Evolutionary conservation across 2,329 filamentous ascomycete species (phyloP).

Genomic region (Talaromyces pinophilus): DNA sequence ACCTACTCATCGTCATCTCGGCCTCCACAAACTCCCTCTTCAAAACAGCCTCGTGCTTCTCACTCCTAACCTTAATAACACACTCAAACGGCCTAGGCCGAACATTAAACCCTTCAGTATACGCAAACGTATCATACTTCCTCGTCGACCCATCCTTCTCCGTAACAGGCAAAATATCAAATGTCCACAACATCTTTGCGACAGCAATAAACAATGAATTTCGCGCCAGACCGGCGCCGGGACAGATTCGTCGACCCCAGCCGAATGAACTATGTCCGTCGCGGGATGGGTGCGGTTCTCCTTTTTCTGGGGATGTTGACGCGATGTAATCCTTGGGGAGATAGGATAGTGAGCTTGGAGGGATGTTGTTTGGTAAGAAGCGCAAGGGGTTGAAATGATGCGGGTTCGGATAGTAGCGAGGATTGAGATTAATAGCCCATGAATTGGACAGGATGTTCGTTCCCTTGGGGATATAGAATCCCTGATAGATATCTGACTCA

Average conservation of each 20-base stretch:
- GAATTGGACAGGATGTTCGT: slow-evolving; percentile 42
- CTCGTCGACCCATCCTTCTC: slow-evolving; percentile 27
- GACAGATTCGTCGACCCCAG: slow-evolving; percentile 52
- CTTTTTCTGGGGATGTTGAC: slow-evolving; percentile 15
- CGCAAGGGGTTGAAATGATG: slow-evolving; percentile 28
- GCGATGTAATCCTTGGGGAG: background rate
- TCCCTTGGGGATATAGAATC: slow-evolving; percentile 49
- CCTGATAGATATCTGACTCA: slow-evolving; percentile 48
- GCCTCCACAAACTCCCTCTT: slow-evolving; percentile 21
- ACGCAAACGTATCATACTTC: slow-evolving; percentile 27
- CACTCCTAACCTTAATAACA: slow-evolving; percentile 23
- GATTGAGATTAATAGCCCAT: slow-evolving; percentile 30
- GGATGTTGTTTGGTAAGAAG: slow-evolving; percentile 21
- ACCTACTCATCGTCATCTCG: slow-evolving; percentile 11
- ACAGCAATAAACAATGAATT: slow-evolving; percentile 48
- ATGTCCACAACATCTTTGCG: slow-evolving; percentile 27
- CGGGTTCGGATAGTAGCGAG: slow-evolving; percentile 26
- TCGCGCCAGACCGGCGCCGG: slow-evolving; percentile 54
- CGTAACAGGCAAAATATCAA: slow-evolving; percentile 27
- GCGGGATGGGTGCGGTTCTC: slow-evolving; percentile 27
- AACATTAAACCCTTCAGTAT: slow-evolving; percentile 29
- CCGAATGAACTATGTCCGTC: slow-evolving; percentile 56
- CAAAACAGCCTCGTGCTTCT: slow-evolving; percentile 21
- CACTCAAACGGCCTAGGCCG: slow-evolving; percentile 26
- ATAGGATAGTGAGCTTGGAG: background rate